Evolutionary conservation across 2,329 filamentous ascomycete species (phyloP).

Genomic region (Chaetomium globosum): DNA sequence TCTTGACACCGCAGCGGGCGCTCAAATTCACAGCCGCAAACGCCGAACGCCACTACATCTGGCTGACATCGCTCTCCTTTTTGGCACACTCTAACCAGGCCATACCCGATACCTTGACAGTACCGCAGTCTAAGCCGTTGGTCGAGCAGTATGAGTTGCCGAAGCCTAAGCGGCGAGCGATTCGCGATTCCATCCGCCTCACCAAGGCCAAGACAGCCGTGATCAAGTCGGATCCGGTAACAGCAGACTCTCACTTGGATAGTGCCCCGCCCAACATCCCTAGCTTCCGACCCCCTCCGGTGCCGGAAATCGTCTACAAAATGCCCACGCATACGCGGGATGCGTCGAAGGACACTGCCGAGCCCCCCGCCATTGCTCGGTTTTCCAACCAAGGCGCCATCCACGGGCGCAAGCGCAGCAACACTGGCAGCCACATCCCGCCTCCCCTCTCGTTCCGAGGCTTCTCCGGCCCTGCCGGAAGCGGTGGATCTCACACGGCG

Average conservation of each 20-base stretch:
- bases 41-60: slow-evolving; percentile 86
- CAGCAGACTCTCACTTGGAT: slow-evolving; percentile 41
- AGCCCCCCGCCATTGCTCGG: slow-evolving; percentile 71
- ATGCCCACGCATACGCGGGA: slow-evolving; percentile 51
- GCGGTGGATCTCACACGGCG: slow-evolving; percentile 47
- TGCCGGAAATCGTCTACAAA: slow-evolving; percentile 44
- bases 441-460: slow-evolving; percentile 75
- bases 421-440: slow-evolving; percentile 75
- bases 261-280: slow-evolving; percentile 57
- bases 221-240: slow-evolving; percentile 36
- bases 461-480: slow-evolving; percentile 64
- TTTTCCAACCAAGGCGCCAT: slow-evolving; percentile 61
- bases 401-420: slow-evolving; percentile 85
- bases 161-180: slow-evolving; percentile 56
- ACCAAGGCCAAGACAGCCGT: slow-evolving; percentile 68
- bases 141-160: slow-evolving; percentile 55
- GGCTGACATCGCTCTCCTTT: slow-evolving; percentile 93
- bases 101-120: slow-evolving; percentile 69
- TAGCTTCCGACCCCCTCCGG: slow-evolving; percentile 45
- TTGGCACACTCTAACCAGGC: slow-evolving; percentile 85
- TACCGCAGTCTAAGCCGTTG: slow-evolving; percentile 55
- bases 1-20: slow-evolving; percentile 88
- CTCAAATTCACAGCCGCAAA: slow-evolving; percentile 90
- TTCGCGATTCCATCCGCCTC: slow-evolving; percentile 86
- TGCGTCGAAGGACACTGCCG: slow-evolving; percentile 62